A percentile compares a stretch with the other conserved stretches of the same genome.
These are phyloP conservation scores for Parachlorella kessleri DNA, from an alignment of 139 green algal genomes.

Conservation along the genomic window DNA sequence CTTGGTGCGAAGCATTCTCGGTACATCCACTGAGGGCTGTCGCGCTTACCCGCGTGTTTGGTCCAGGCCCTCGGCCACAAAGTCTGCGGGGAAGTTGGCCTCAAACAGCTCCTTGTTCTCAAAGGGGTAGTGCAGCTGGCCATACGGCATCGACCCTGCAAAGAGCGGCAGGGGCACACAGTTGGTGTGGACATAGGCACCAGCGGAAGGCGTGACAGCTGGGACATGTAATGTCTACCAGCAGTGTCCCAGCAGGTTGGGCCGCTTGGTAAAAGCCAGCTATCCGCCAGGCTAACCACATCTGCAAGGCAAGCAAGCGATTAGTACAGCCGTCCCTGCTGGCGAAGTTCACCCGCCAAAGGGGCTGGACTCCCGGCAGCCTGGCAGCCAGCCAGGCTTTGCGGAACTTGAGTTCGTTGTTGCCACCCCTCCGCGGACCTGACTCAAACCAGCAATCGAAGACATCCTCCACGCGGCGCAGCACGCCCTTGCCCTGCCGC, in stretches of 20 bases:
- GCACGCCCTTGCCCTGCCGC: slow-evolving; percentile 60
- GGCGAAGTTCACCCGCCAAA: too few species aligned
- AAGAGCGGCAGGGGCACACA: neutral
- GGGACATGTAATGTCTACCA: neutral
- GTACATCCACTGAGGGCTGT: too few species aligned
- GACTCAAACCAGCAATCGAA: slow-evolving; percentile 99
- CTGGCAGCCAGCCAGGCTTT: too few species aligned
- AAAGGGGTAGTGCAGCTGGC: slow-evolving; percentile 97
- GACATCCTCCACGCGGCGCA: slow-evolving; percentile 93
- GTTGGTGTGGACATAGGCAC: too few species aligned
- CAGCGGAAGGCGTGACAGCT: too few species aligned
- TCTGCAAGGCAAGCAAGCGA: too few species aligned
- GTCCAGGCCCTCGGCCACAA: slow-evolving; percentile 90
- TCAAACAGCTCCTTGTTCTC: slow-evolving; percentile 97
- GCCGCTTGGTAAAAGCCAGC: neutral
- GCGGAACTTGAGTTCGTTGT: too few species aligned
- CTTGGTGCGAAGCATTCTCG: too few species aligned
- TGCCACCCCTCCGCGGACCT: slow-evolving; percentile 27
- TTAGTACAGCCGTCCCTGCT: too few species aligned
- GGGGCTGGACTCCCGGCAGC: too few species aligned
- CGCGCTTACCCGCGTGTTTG: slow-evolving; percentile 76
- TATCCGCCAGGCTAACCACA: too few species aligned
- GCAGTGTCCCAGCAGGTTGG: neutral
- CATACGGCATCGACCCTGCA: slow-evolving; percentile 95
- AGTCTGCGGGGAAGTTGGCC: slow-evolving; percentile 84